phyloP scores from a whole-genome alignment of 768 basidiomycete species.

The Filobasidium wieringae region DNA sequence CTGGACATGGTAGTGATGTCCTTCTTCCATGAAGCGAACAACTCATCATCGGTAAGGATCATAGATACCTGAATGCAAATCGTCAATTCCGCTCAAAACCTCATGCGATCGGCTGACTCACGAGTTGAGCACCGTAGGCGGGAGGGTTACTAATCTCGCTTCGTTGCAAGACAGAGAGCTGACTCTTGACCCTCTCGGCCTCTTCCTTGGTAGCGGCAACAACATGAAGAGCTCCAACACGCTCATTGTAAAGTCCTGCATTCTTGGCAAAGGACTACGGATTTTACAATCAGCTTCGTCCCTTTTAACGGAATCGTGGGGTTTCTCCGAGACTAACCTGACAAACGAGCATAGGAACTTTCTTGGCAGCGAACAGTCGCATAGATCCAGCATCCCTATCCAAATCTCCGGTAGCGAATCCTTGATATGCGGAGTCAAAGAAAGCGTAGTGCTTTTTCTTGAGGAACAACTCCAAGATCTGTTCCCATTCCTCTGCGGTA shows the following conservation, averaged over 20 bases:
- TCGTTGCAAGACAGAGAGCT: constrained; percentile 44
- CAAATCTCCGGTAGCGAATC: constrained; percentile 78
- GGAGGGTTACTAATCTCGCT: constrained; percentile 55
- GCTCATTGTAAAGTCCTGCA: constrained; percentile 88
- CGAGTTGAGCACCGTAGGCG: constrained; percentile 64
- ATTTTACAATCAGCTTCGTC: not conserved
- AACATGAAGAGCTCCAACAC: constrained; percentile 84
- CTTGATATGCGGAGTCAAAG: constrained; percentile 94
- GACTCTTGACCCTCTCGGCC: constrained; percentile 51
- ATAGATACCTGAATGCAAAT: constrained; percentile 10
- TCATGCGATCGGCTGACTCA: not conserved
- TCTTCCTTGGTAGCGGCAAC: constrained; percentile 53
- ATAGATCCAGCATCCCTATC: constrained; percentile 20
- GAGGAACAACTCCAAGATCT: constrained; percentile 60
- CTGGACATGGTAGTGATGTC: constrained; percentile 83
- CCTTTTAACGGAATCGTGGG: not conserved
- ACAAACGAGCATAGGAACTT: constrained; percentile 21
- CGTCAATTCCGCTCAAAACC: not conserved
- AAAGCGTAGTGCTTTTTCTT: constrained; percentile 71
- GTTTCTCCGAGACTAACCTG: constrained; percentile 11
- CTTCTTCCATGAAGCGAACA: constrained; percentile 25
- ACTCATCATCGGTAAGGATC: constrained; percentile 19
- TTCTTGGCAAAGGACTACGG: constrained; percentile 51
- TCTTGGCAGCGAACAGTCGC: constrained; percentile 13
- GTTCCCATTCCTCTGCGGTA: constrained; percentile 70